Conservation (phyloP, 2,329 filamentous ascomycete species). For the Aspergillus brunneoviolaceus region DNA sequence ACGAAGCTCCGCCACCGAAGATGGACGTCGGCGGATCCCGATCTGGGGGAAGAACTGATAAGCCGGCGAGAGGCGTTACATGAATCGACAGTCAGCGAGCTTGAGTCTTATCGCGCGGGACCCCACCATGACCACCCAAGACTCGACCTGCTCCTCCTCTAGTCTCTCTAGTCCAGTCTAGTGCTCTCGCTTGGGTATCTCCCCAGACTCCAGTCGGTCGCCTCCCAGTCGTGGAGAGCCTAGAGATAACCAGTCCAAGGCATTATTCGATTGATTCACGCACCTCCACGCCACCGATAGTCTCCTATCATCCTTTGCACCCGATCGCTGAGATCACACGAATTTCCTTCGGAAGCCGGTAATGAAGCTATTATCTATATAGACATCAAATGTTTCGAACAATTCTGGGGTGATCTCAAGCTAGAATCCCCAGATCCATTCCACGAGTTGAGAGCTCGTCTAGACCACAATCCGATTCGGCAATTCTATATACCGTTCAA, state of each 20-base stretch:
- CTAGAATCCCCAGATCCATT: slow-evolving; percentile 1
- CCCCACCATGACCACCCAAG: background rate
- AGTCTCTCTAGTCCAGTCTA: background rate
- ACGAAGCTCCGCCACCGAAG: background rate
- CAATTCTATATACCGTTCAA: background rate
- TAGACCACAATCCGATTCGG: background rate
- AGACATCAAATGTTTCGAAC: background rate
- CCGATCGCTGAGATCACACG: background rate
- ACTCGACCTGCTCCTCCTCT: background rate
- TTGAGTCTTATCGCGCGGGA: slow-evolving; percentile 1
- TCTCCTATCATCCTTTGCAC: background rate
- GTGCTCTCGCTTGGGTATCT: slow-evolving; percentile 3
- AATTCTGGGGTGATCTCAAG: background rate
- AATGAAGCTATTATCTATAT: slow-evolving; percentile 6
- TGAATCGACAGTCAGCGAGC: background rate
- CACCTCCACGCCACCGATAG: slow-evolving; percentile 13
- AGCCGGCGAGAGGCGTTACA: slow-evolving; percentile 7
- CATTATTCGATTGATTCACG: slow-evolving; percentile 23
- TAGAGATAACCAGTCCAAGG: slow-evolving; percentile 17
- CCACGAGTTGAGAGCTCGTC: background rate
- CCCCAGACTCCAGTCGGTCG: background rate
- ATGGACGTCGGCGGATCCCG: slow-evolving; percentile 16
- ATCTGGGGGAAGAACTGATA: slow-evolving; percentile 9
- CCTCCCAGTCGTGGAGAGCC: background rate
- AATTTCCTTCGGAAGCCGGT: background rate